These are phyloP conservation scores for Fusarium tjaetaba DNA, from an alignment of 2,329 filamentous ascomycete species.

Conservation along the genomic window DNA sequence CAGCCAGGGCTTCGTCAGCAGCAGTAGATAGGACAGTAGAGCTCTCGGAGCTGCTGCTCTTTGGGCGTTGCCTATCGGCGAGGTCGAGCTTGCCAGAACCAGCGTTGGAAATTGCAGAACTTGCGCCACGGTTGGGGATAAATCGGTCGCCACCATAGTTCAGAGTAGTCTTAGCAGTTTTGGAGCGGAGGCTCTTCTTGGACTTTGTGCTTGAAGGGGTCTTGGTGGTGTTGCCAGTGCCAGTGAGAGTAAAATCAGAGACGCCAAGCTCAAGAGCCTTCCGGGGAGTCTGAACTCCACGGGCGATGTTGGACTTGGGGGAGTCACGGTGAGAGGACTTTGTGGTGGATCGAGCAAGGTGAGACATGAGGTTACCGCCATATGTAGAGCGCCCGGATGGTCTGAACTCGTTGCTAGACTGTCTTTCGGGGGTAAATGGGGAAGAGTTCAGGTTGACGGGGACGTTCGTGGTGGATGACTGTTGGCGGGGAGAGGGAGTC, in stretches of 20 bases:
- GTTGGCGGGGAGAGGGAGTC: conserved; percentile 86
- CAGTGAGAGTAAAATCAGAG: conserved; percentile 90
- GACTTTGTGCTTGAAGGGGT: conserved; percentile 67
- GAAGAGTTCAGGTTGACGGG: conserved; percentile 70
- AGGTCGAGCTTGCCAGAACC: conserved; percentile 85
- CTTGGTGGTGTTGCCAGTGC: conserved; percentile 73
- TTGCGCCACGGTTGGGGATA: conserved; percentile 92
- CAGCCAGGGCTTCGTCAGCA: conserved; percentile 81
- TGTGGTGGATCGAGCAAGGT: conserved; percentile 76
- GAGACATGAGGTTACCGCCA: conserved; percentile 80
- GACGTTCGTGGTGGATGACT: conserved; percentile 60
- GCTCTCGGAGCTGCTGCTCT: conserved; percentile 74
- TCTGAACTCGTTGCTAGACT: conserved; percentile 61
- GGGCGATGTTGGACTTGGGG: conserved; percentile 95
- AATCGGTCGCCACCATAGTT: conserved; percentile 89
- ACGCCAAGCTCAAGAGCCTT: conserved; percentile 87
- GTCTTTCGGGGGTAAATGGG: conserved; percentile 79
- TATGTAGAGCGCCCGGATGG: conserved; percentile 77
- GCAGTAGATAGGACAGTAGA: conserved; percentile 82
- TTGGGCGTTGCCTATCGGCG: conserved; percentile 76
- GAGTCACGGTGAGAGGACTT: conserved; percentile 81
- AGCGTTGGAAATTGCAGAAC: conserved; percentile 84
- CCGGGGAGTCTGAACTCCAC: conserved; percentile 77
- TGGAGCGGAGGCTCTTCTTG: conserved; percentile 65
- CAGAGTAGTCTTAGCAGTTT: conserved; percentile 80